phyloP scores from a whole-genome alignment of 345 rosid species.

The Conringia planisiliqua region DNA sequence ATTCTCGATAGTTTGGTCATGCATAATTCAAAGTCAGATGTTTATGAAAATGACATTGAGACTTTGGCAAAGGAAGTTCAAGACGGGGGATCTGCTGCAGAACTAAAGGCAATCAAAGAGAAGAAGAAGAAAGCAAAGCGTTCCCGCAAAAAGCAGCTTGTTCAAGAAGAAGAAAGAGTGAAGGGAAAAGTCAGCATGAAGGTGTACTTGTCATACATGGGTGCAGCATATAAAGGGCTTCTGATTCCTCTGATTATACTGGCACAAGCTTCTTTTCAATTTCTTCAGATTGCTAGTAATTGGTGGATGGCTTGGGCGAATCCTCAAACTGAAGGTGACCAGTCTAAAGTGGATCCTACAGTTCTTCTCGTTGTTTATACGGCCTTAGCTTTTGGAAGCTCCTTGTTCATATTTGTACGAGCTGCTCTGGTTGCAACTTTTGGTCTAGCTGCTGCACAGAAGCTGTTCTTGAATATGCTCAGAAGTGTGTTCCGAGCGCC shows the following conservation, averaged over 20 bases:
- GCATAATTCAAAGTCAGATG: constrained; percentile 51
- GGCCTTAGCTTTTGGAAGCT: constrained; percentile 98
- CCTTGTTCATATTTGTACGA: constrained; percentile 90
- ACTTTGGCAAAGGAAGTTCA: constrained; percentile 83
- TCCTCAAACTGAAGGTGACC: constrained; percentile 94
- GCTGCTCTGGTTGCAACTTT: constrained; percentile 98
- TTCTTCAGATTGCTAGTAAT: constrained; percentile 97
- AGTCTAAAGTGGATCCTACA: constrained; percentile 77
- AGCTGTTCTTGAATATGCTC: constrained; percentile 88
- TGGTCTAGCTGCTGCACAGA: constrained; percentile 97
- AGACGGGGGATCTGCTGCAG: constrained; percentile 75
- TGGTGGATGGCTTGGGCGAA: constrained; percentile 99
- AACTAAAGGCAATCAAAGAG: constrained; percentile 61
- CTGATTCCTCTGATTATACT: constrained; percentile 86
- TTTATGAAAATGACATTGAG: constrained; percentile 53
- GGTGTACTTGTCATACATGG: constrained; percentile 96
- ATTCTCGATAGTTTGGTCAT: constrained; percentile 36
- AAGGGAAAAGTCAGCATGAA: constrained; percentile 96
- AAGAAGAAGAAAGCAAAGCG: constrained; percentile 88
- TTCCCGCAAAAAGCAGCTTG: constrained; percentile 87
- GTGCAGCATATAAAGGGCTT: constrained; percentile 90
- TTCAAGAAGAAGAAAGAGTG: constrained; percentile 98
- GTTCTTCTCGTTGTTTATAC: constrained; percentile 84
- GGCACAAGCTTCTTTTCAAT: constrained; percentile 85
- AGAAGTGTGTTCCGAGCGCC: constrained; percentile 93